These are phyloP conservation scores for Boletus edulis DNA, from an alignment of 768 basidiomycete species.

Conservation along the genomic window DNA sequence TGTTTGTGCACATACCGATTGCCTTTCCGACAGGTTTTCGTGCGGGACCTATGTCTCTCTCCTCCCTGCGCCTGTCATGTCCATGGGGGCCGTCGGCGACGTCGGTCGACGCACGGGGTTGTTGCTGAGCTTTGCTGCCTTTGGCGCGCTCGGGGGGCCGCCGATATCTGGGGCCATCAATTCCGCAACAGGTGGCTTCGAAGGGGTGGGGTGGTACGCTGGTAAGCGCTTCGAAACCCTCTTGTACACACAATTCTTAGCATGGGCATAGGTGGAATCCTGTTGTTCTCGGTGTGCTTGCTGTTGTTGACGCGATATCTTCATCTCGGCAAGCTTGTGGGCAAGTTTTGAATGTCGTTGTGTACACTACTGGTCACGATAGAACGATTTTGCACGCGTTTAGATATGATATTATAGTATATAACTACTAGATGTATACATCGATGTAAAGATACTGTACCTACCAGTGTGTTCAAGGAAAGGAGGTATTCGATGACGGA, in stretches of 20 bases:
- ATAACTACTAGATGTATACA: too few relatives aligned
- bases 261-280: constrained; percentile 29
- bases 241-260: neutral
- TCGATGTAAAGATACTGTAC: too few relatives aligned
- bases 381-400: too few relatives aligned
- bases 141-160: constrained; percentile 66
- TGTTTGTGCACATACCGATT: neutral
- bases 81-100: constrained; percentile 58
- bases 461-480: too few relatives aligned
- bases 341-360: constrained; percentile 36
- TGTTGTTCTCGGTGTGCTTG: constrained; percentile 42
- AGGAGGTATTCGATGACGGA: too few relatives aligned
- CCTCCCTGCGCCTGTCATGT: constrained; percentile 53
- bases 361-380: too few relatives aligned
- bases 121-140: constrained; percentile 55
- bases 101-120: constrained; percentile 66
- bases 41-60: constrained; percentile 64
- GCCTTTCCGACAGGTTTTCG: constrained; percentile 40
- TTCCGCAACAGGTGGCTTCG: constrained; percentile 46
- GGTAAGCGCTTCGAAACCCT: constrained; percentile 15
- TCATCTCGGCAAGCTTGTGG: constrained; percentile 37
- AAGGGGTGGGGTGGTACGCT: constrained; percentile 40
- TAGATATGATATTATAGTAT: too few relatives aligned
- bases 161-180: constrained; percentile 74
- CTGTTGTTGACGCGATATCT: constrained; percentile 41